Evolutionary conservation across 306 rosid species (phyloP).

Genomic region (Cyclanthera cordifolia): DNA sequence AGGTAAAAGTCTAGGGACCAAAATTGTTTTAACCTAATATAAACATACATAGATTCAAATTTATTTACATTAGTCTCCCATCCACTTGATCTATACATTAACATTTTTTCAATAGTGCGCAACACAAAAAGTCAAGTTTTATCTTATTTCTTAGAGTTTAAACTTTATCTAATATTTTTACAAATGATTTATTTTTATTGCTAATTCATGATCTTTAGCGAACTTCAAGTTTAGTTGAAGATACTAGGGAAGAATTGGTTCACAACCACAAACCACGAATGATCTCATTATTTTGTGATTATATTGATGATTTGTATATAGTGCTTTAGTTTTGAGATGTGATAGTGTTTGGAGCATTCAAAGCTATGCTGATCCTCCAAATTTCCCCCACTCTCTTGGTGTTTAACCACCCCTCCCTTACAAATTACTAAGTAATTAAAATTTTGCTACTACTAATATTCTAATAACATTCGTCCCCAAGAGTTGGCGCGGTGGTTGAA

Average conservation of each 20-base stretch:
- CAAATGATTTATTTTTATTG: background rate
- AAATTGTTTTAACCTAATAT: too few relatives aligned
- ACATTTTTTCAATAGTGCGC: too few relatives aligned
- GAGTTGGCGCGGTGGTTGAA: too few relatives aligned
- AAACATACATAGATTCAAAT: background rate
- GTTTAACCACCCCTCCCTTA: background rate
- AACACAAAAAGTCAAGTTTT: background rate
- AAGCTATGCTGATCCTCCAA: background rate
- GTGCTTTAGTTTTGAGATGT: background rate
- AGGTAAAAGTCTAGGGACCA: too few relatives aligned
- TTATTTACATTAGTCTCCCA: background rate
- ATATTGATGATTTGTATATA: background rate
- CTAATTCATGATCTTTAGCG: too few relatives aligned
- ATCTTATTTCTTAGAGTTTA: background rate
- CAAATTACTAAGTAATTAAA: background rate
- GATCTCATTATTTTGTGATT: background rate
- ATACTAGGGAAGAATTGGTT: background rate
- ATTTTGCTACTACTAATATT: background rate
- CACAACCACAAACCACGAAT: background rate
- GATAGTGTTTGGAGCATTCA: background rate
- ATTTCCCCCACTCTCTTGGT: background rate
- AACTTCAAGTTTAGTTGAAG: background rate
- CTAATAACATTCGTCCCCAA: background rate
- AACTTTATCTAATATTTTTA: background rate
- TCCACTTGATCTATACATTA: background rate